phyloP scores from a whole-genome alignment of 2,329 filamentous ascomycete genomes.

The Fusarium luffae region DNA sequence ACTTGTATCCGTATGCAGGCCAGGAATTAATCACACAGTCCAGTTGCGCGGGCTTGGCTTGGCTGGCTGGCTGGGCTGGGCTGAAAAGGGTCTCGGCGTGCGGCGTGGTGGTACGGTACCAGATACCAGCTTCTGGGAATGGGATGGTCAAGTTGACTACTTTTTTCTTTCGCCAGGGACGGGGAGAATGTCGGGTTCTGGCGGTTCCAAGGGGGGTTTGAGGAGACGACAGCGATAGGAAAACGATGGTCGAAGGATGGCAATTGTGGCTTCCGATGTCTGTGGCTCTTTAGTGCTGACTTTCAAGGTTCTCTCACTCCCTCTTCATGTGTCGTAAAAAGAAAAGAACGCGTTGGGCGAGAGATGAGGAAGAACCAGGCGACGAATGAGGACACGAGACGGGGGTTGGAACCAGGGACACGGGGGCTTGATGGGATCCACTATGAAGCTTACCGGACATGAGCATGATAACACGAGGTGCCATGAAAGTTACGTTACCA shows the following conservation, averaged over 20 bases:
- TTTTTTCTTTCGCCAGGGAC: conserved; percentile 30
- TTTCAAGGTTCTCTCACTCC: conserved; percentile 38
- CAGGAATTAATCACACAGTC: conserved; percentile 39
- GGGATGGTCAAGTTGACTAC: conserved; percentile 17
- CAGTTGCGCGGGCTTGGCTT: conserved; percentile 25
- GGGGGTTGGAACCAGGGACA: conserved; percentile 39
- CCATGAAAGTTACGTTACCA: conserved; percentile 23
- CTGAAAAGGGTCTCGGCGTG: conserved; percentile 33
- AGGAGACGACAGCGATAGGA: conserved; percentile 26
- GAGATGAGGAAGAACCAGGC: conserved; percentile 41
- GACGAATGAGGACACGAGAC: conserved; percentile 40
- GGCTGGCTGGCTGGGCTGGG: conserved; percentile 27
- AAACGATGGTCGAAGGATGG: conserved; percentile 22
- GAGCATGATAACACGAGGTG: conserved; percentile 37
- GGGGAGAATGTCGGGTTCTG: conserved; percentile 11
- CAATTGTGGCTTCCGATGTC: conserved; percentile 35
- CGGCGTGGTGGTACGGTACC: conserved; percentile 31
- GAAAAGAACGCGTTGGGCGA: conserved; percentile 45
- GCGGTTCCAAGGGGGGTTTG: conserved; percentile 20
- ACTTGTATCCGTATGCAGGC: conserved; percentile 40
- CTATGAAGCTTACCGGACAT: conserved; percentile 36
- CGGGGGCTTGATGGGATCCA: conserved; percentile 33
- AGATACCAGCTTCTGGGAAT: conserved; percentile 22
- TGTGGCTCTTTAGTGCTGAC: conserved; percentile 37
- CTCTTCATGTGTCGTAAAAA: conserved; percentile 42